Evolutionary conservation across 768 basidiomycete genomes (phyloP), one percentile per base, ranked within the genome.

Genomic region (Sistotremastrum niveocremeum): DNA sequence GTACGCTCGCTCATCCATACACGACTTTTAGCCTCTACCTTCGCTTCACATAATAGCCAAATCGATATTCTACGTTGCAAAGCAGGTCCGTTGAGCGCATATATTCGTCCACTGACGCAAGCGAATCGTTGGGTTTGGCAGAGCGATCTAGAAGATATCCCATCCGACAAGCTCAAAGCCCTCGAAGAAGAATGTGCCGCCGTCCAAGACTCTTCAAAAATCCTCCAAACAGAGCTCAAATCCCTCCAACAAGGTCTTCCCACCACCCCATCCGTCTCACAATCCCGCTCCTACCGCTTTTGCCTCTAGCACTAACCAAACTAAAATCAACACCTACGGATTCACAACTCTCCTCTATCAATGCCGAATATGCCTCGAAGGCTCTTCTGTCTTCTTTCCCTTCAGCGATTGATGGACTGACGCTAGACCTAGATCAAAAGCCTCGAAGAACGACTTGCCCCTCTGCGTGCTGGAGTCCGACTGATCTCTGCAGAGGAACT

Each of bases 31-130:
- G 2, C 10, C 35, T 37, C 38, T 10, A 39, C 37, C 42, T 49
- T 45, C 48, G 32, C 41, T 12, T 44, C 30, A 20, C 20, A 12
- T 37, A 10, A 11, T 55, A 89, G 86, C 84, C 7, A 89, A 95
- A 62, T 82, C 79, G 2, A 80, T 79, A 0, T 83, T 93, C 59
- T 95, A 88, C 56, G 87, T 91, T 8, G 77, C 77, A 34, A 90
- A 90, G 45, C 66, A 68, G 51, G 65, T 63, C 12, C 34, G 57
- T 41, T 9, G 32, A n/a, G 10, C 33, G 39, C n/a, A 32, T 20
- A 8, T 20, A 30, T 31, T 5, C 5, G 36, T 37, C 7, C 12
- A 11, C 28, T 46, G 32, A 11, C 39, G 34, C 45, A 36, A 39
- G n/a, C 42, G 30, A 20, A 20, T 20, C 20, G 20, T 20, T 20